Percentiles rank a stretch among this genome's conserved stretches.
Evolutionary conservation across 31 red algal species (phyloP).

Genomic region (Asparagopsis taxiformis): DNA sequence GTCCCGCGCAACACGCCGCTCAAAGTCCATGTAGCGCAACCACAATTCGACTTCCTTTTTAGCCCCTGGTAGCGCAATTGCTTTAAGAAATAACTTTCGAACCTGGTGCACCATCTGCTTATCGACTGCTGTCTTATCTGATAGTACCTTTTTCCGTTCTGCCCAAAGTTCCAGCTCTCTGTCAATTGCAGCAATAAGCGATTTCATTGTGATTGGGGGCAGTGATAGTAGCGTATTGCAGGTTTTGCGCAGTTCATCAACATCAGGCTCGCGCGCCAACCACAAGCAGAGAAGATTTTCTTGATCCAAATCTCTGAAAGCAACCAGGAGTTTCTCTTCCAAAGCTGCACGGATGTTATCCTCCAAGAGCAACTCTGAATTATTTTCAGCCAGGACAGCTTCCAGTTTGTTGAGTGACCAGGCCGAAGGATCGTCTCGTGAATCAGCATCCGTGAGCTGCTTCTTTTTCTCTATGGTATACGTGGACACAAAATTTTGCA

Average conservation of each 20-base stretch:
- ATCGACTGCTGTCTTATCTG: background rate
- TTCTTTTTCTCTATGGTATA: background rate
- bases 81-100: constrained; percentile 28
- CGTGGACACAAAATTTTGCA: background rate
- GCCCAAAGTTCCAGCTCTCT: constrained; percentile 1
- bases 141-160: constrained; percentile 15
- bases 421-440: background rate
- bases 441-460: background rate
- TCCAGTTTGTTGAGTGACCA: background rate
- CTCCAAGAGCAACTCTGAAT: background rate
- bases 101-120: constrained; percentile 2
- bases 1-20: constrained; percentile 27
- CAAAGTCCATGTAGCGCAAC: constrained; percentile 45
- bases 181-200: background rate
- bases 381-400: background rate
- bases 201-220: constrained; percentile 4
- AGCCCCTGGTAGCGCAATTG: constrained; percentile 20
- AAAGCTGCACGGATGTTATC: background rate
- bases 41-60: constrained; percentile 46
- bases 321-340: background rate
- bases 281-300: constrained; percentile 8
- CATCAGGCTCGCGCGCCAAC: background rate
- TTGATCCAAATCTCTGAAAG: constrained; percentile 9
- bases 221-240: constrained; percentile 5
- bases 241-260: background rate